These are phyloP conservation scores for Verticillium tricorpus DNA, from an alignment of 2,329 filamentous ascomycete species.

Conservation along the genomic window DNA sequence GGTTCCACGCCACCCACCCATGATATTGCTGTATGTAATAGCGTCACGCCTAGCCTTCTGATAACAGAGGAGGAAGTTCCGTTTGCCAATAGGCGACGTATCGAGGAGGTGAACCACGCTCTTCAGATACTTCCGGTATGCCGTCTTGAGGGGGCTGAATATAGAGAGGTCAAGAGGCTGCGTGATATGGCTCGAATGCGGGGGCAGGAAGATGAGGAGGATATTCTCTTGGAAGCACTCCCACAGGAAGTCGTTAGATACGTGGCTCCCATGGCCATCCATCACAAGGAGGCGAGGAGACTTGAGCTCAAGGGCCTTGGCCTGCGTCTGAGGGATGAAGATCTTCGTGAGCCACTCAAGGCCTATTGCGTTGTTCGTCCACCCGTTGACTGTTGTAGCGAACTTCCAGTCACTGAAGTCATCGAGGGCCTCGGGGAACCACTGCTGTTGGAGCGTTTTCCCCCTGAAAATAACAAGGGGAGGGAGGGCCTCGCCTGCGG, in stretches of 20 bases:
- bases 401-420: conserved; percentile 11
- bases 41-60: background rate
- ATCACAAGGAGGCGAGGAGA: background rate
- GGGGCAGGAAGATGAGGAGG: background rate
- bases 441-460: conserved; percentile 12
- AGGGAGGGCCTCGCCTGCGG: conserved; percentile 3
- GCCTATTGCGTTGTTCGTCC: conserved; percentile 14
- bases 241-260: conserved; percentile 4
- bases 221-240: background rate
- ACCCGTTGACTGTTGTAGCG: conserved; percentile 14
- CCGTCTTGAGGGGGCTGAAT: background rate
- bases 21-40: background rate
- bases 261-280: conserved; percentile 3
- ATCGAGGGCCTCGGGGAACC: conserved; percentile 9
- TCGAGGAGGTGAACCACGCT: background rate
- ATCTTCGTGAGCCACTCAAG: conserved; percentile 13
- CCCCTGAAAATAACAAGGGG: conserved; percentile 18
- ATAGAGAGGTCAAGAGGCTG: background rate
- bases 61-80: background rate
- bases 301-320: background rate
- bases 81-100: background rate
- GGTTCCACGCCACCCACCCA: background rate
- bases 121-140: background rate
- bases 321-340: conserved; percentile 11
- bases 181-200: background rate